Evolutionary conservation across 2,329 filamentous ascomycete species (phyloP), one percentile per base, ranked within the genome.

Genomic region (Scleromitrula shiraiana): DNA sequence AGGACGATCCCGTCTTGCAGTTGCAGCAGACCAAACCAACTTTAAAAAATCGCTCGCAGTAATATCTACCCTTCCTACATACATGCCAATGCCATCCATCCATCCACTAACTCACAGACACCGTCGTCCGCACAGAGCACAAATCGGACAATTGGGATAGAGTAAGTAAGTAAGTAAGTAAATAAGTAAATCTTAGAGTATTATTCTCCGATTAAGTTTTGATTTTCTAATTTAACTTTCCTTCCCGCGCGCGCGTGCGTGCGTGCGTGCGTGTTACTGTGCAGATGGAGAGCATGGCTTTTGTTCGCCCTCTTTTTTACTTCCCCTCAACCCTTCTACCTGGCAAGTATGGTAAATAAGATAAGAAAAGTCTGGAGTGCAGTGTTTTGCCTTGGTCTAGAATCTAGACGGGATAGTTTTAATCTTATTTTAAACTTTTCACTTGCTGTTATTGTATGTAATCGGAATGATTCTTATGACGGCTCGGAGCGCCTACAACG

Each of bases 1-100:
- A 46, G 36, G 44, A 40, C n/a, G 44, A 41, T 46, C 44, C 44
- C 44, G 44, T 46, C 44, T 40, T 46, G 44, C 44, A 46, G 44
- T n/a, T n/a, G n/a, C n/a, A n/a, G n/a, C n/a, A n/a, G n/a, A n/a
- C 23, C 39, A 27, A 19, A n/a, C 27, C 33, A 22, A 30, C 15
- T 27, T 46, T 42, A 23, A 33, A 38, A 12, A 39, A 17, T 46
- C 33, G 23, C 39, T 46, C 35, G 43, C 35, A 46, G 33, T 22
- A 46, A 46, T n/a, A n/a, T n/a, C n/a, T n/a, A n/a, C n/a, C n/a
- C n/a, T n/a, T n/a, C n/a, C n/a, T n/a, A n/a, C n/a, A n/a, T n/a
- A n/a, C n/a, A n/a, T n/a, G n/a, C n/a, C n/a, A n/a, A n/a, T n/a
- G n/a, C n/a, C n/a, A n/a, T n/a, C n/a, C n/a, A n/a, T n/a, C 29